Evolutionary conservation across 495 filamentous ascomycete genomes (phyloP).

Genomic region (Tuber magnatum): DNA sequence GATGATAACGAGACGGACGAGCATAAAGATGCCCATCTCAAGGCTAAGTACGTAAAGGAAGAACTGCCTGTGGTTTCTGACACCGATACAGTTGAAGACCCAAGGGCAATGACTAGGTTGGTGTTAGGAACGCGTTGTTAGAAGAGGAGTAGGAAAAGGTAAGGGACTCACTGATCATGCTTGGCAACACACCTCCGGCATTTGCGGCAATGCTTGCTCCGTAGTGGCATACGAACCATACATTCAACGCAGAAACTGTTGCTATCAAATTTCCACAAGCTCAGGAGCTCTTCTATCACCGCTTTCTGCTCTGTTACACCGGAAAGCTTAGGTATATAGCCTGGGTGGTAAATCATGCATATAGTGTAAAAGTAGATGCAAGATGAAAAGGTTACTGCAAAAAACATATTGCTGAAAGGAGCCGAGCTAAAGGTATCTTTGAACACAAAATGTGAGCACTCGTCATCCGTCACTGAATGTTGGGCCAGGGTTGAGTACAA

Average conservation of each 20-base stretch:
- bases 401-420: conserved; percentile 67
- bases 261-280: conserved; percentile 83
- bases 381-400: conserved; percentile 55
- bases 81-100: conserved; percentile 91
- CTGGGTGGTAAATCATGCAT: conserved; percentile 81
- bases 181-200: conserved; percentile 91
- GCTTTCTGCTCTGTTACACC: conserved; percentile 81
- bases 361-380: conserved; percentile 78
- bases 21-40: conserved; percentile 61
- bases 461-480: conserved; percentile 3
- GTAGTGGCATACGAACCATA: conserved; percentile 83
- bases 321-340: conserved; percentile 86
- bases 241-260: conserved; percentile 87
- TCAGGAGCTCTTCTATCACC: conserved; percentile 74
- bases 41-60: conserved; percentile 76
- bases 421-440: conserved; percentile 58
- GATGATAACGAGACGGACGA: conserved; percentile 30
- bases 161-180: conserved; percentile 77
- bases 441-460: conserved; percentile 34
- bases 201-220: conserved; percentile 89
- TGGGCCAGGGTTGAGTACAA: conserved; percentile 20
- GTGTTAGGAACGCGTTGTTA: not conserved
- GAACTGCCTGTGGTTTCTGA: conserved; percentile 94
- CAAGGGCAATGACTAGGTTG: conserved; percentile 80
- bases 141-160: conserved; percentile 5